Conservation (phyloP, 805 yeast genomes). For the Metschnikowia reukaufii region DNA sequence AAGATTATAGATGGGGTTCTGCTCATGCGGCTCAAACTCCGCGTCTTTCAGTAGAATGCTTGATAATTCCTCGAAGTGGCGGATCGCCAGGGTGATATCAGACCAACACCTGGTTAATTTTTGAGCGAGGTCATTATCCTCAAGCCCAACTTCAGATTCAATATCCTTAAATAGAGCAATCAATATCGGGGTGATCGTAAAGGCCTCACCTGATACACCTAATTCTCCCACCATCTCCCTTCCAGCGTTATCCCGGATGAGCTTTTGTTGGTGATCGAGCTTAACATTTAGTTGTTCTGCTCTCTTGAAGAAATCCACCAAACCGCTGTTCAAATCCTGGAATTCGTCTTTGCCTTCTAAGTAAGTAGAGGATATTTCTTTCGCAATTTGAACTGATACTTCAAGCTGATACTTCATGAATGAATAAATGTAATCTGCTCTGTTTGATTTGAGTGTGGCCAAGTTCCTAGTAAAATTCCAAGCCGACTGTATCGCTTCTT, state of each 20-base stretch:
- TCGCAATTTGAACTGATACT: background rate
- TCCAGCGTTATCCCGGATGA: background rate
- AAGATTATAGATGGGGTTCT: background rate
- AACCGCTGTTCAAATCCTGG: background rate
- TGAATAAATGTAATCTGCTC: background rate
- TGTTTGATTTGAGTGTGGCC: background rate
- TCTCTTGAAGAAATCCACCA: background rate
- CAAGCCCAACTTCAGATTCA: slow-evolving; percentile 9
- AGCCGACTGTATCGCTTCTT: background rate
- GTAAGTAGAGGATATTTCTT: background rate
- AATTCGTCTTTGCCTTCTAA: background rate
- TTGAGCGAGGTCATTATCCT: slow-evolving; percentile 1
- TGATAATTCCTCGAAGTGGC: background rate
- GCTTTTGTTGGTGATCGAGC: background rate
- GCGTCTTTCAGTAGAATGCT: background rate
- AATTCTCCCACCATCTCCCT: background rate
- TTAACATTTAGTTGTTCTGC: background rate
- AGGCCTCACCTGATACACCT: background rate
- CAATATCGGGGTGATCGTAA: background rate
- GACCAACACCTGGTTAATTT: background rate
- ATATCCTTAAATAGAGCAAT: background rate
- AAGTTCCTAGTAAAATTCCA: background rate
- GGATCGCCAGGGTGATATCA: background rate
- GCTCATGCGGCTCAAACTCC: background rate
- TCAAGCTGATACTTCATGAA: background rate